Evolutionary conservation across 2,329 filamentous ascomycete species (phyloP), one percentile per base, ranked within the genome.

Genomic region (Knufia petricola): DNA sequence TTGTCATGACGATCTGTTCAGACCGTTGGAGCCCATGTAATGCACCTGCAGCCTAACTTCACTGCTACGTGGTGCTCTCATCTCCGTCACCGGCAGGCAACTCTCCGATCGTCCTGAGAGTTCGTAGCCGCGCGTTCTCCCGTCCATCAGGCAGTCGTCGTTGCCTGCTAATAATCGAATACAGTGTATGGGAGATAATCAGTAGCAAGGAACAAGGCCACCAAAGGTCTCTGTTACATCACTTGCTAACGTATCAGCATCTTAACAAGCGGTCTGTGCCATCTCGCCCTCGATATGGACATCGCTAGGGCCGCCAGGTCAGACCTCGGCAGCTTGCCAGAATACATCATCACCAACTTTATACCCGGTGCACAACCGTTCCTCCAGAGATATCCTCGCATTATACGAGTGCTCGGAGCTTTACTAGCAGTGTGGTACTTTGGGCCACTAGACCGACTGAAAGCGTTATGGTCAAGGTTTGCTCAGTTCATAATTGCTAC

Each of bases 391-490:
- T 51, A 59, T 36, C 56, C 56, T 15, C 32, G 45, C 20, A 37
- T 55, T 17, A 55, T 57, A 32, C 56, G 56, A 30, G 49, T 57
- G 17, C 48, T 59, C n/a, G 55, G 55, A 6, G 42, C 56, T 12
- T n/a, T 59, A 4, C 52, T 59, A 15, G 56, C 56, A 6, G 31
- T 59, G 3, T 59, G 51, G 45, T 59, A 59, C 47, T 55, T 59
- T 32, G 55, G 54, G 8, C 56, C 56, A 6, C 9, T 56, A 17
- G 42, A 55, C 9, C 47, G 55, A 15, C 36, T 59, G 17, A 52
- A 57, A 39, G 37, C 52, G 15, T 36, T 59, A 13, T 59, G 56
- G 56, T 40, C 39, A 26, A 54, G 49, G 4, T 53, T 56, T 40
- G 54, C 55, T 3, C 54, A 52, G 4, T 24, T 59, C 15, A 32